Evolutionary conservation across 2,329 filamentous ascomycete genomes (phyloP).

Genomic region (Colletotrichum caudatum): DNA sequence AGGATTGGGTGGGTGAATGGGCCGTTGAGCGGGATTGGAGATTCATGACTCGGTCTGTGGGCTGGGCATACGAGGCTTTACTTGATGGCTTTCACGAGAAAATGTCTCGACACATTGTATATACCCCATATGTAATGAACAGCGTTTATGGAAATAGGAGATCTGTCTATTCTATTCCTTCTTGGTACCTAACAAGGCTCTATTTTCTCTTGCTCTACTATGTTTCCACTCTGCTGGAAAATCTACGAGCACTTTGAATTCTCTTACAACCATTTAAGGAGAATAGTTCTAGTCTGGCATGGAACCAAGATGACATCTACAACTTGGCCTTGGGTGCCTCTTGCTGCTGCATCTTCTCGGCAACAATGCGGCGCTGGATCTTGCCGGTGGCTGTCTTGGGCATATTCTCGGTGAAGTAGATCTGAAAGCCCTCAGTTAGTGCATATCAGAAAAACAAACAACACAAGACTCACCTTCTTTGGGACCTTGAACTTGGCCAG

Average conservation of each 20-base stretch:
- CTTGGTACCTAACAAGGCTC: slow-evolving; percentile 22
- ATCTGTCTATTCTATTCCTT: slow-evolving; percentile 28
- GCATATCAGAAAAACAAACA: background rate
- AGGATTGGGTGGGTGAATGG: background rate
- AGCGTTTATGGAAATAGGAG: slow-evolving; percentile 22
- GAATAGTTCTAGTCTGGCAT: background rate
- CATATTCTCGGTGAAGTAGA: slow-evolving; percentile 87
- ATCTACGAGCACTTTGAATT: background rate
- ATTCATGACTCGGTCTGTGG: background rate
- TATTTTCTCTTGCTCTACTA: slow-evolving; percentile 13
- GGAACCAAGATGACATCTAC: slow-evolving; percentile 49
- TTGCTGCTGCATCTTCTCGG: slow-evolving; percentile 84
- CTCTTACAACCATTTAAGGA: background rate
- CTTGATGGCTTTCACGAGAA: background rate
- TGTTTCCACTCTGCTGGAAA: background rate
- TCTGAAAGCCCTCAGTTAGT: slow-evolving; percentile 54
- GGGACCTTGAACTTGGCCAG: slow-evolving; percentile 88
- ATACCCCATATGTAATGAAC: background rate
- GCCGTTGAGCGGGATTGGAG: background rate
- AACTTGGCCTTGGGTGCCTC: slow-evolving; percentile 67
- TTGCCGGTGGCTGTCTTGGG: slow-evolving; percentile 94
- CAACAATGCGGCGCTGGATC: slow-evolving; percentile 87
- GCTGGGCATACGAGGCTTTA: slow-evolving; percentile 5
- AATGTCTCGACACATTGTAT: background rate
- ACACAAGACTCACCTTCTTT: slow-evolving; percentile 71